Base-by-base conservation (phyloP, 768 basidiomycete genomes). In the Rossbeevera mucosa region DNA sequence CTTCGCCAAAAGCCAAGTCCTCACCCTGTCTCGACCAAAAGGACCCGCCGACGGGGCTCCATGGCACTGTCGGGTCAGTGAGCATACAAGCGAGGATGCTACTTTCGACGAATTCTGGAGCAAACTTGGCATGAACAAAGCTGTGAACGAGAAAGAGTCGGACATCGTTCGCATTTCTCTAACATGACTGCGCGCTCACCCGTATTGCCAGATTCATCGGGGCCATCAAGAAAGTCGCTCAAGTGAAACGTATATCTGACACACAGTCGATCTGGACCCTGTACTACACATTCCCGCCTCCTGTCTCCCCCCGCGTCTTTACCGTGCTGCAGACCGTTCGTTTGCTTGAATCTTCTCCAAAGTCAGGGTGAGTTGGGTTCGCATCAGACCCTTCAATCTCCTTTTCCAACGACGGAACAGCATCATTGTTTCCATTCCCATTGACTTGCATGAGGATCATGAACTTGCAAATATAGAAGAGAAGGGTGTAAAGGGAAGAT, bases 71-170 rank as follows among this genome's bases (percentile, higher is more conserved):
- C 79, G 88, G 21, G 65, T 82, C 52, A 88, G 86, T 61, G 77
- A 79, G 60, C 88, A 91, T 66, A 65, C 76, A 12, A 62, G 75
- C 5, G 73, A 80, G n/a, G 85, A 90, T 49, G 82, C 77, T 8
- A 82, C 83, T 1, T 90, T 91, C 64, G 83, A 87, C 56, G 78
- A 82, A 58, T 71, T 90, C 59, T 90, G 88, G 88, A 74, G 72
- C 33, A 83, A 80, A 59, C 66, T 90, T 13, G 85, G 82, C 0
- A 69, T 69, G 49, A 74, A 87, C 69, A 88, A 89, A 62, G 78
- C 83, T 16, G 66, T 75, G 41, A 80, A 88, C 50, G 88, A 91
- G 71, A 79, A 76, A 64, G 74, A 86, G 88, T 88, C 53, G 41
- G 80, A 59, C 12, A 22, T 55, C 40, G 3, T 22, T 38, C 13